Conservation (phyloP, 2,329 filamentous ascomycete genomes). For the Orbilia ellipsospora region DNA sequence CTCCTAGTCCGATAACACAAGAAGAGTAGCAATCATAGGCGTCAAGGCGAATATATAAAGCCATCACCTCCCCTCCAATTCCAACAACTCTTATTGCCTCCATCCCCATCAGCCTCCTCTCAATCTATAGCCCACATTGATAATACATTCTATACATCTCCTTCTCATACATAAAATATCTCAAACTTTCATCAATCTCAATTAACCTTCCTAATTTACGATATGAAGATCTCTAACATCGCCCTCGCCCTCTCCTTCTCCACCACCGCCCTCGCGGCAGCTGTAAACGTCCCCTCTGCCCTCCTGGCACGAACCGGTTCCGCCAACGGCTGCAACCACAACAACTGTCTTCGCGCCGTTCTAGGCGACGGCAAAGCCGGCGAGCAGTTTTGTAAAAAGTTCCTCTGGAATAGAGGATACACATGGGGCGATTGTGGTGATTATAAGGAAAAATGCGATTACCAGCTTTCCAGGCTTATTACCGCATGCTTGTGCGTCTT, state of each 20-base stretch:
- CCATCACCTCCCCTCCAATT: background rate
- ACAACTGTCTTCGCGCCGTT: conserved; percentile 12
- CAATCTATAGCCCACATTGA: background rate
- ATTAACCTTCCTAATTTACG: background rate
- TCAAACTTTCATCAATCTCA: background rate
- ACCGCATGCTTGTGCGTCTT: conserved; percentile 7
- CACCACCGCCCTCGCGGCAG: conserved; percentile 7
- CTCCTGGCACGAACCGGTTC: conserved; percentile 8
- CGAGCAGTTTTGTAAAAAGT: conserved; percentile 6
- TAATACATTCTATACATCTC: no score
- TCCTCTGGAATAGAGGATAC: conserved; percentile 18
- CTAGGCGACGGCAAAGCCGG: background rate
- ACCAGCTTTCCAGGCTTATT: background rate
- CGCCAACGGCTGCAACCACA: conserved; percentile 13
- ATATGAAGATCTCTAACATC: conserved; percentile 11
- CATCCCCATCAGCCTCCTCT: conserved; percentile 5
- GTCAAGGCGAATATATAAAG: background rate
- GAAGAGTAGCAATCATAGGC: background rate
- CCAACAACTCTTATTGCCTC: background rate
- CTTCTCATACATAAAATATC: background rate
- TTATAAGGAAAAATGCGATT: conserved; percentile 6
- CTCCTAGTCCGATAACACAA: background rate
- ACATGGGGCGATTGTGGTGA: background rate
- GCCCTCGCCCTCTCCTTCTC: conserved; percentile 10
- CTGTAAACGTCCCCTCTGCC: background rate